Percentiles rank a stretch among this genome's conserved stretches.
Conservation (phyloP, 208 protist species). For the Paratrypanosoma confusum region DNA sequence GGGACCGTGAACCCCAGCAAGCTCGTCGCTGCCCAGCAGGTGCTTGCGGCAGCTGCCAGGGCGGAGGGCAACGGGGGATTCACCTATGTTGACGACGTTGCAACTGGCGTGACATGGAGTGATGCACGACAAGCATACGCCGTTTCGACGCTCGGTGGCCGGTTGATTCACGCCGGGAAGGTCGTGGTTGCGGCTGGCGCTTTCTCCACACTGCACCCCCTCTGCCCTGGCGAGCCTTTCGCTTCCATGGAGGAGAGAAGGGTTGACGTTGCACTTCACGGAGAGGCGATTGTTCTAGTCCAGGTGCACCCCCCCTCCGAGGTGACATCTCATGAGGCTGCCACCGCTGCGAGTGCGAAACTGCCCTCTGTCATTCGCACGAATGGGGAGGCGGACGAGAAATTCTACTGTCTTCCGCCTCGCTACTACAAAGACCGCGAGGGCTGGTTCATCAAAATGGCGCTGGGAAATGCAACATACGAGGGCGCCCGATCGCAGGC, state of each 20-base stretch:
- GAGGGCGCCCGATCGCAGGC: slow-evolving; percentile 3
- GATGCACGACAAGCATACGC: slow-evolving; percentile 3
- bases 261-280: slow-evolving; percentile 12
- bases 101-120: slow-evolving; percentile 1
- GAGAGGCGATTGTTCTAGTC: slow-evolving; percentile 2
- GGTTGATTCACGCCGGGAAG: slow-evolving; percentile 2
- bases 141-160: slow-evolving; percentile 10
- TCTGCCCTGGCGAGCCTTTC: slow-evolving; percentile 1
- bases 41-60: slow-evolving; percentile 2
- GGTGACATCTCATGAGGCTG: slow-evolving; percentile 5
- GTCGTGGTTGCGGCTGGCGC: slow-evolving; percentile 14
- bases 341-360: slow-evolving; percentile 8
- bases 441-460: slow-evolving; percentile 26
- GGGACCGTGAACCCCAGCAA: slow-evolving; percentile 16
- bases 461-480: neutral
- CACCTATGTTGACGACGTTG: slow-evolving; percentile 8
- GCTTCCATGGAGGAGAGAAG: neutral
- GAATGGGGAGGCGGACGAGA: neutral
- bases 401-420: slow-evolving; percentile 19
- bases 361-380: slow-evolving; percentile 15
- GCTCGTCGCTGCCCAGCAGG: slow-evolving; percentile 13
- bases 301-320: slow-evolving; percentile 1
- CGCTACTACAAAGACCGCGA: slow-evolving; percentile 13
- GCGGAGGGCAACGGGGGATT: slow-evolving; percentile 7
- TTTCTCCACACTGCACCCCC: slow-evolving; percentile 10